Conservation (phyloP, 2,329 filamentous ascomycete species). For the Penicillium sumatraense region DNA sequence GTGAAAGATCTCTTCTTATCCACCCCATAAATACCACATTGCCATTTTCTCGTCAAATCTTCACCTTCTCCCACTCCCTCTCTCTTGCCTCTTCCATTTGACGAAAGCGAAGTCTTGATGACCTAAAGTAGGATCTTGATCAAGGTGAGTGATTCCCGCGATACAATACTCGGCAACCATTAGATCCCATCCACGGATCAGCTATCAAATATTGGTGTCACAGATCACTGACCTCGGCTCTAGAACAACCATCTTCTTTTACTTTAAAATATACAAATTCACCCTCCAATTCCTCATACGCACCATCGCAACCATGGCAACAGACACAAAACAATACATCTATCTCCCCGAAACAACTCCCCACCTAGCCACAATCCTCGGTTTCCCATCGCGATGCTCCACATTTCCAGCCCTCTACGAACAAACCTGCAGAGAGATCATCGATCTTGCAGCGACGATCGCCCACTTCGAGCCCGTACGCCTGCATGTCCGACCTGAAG, state of each 20-base stretch:
- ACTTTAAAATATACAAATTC: no score
- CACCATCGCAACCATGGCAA: not conserved
- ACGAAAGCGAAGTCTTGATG: not conserved
- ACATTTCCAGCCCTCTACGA: conserved; percentile 26
- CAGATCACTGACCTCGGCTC: not conserved
- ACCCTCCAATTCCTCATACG: conserved; percentile 1
- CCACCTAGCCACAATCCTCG: conserved; percentile 32
- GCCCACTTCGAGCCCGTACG: conserved; percentile 38
- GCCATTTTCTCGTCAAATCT: no score
- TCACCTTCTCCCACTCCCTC: not conserved
- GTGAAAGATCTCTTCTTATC: not conserved
- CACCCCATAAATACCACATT: not conserved
- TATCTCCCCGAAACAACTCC: conserved; percentile 28
- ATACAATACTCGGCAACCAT: no score
- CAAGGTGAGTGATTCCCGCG: not conserved
- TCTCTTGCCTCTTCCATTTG: not conserved
- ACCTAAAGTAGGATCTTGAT: no score
- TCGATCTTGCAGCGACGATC: conserved; percentile 32
- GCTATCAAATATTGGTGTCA: no score
- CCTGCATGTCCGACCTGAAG: conserved; percentile 32
- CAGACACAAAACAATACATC: conserved; percentile 19
- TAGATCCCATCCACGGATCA: not conserved
- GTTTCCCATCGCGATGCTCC: conserved; percentile 31
- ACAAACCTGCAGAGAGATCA: conserved; percentile 29
- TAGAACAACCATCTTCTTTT: not conserved